These are phyloP conservation scores for Aspergillus unguis DNA, from an alignment of 2,329 filamentous ascomycete genomes.

Conservation along the genomic window DNA sequence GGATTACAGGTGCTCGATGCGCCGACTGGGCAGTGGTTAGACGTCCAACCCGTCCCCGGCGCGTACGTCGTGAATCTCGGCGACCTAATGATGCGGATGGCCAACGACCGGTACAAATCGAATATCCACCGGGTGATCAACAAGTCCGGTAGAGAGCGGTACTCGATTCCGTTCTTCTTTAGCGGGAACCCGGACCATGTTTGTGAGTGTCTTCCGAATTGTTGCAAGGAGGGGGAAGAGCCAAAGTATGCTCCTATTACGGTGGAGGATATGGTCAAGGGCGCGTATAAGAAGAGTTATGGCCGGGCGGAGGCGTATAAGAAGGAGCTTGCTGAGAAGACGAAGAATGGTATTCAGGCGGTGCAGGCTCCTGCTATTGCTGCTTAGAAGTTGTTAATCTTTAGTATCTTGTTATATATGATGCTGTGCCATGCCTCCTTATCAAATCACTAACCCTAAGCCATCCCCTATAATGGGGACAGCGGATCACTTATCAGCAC, in stretches of 20 bases:
- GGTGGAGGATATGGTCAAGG: constrained; percentile 41
- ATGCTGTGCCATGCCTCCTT: too few relatives aligned
- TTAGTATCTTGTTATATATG: too few relatives aligned
- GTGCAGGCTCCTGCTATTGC: constrained; percentile 7
- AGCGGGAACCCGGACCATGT: constrained; percentile 45
- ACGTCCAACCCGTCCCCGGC: constrained; percentile 28
- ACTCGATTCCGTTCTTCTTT: constrained; percentile 45
- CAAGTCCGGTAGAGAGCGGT: constrained; percentile 37
- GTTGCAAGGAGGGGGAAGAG: constrained; percentile 33
- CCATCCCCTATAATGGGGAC: background rate
- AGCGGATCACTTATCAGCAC: background rate
- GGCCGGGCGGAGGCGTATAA: constrained; percentile 43
- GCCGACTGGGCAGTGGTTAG: constrained; percentile 29
- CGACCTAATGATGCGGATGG: constrained; percentile 44
- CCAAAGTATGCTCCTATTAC: constrained; percentile 44
- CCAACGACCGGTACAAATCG: constrained; percentile 42
- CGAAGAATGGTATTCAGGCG: constrained; percentile 6
- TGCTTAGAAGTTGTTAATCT: too few relatives aligned
- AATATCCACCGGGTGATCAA: constrained; percentile 45
- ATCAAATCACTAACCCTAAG: background rate
- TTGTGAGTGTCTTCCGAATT: constrained; percentile 44
- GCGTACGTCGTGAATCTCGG: constrained; percentile 34
- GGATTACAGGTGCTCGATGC: constrained; percentile 37
- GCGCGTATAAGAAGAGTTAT: constrained; percentile 44
- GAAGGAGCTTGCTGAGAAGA: constrained; percentile 28